These are phyloP conservation scores for Aspergillus affinis DNA, from an alignment of 495 filamentous ascomycete species.

Conservation along the genomic window DNA sequence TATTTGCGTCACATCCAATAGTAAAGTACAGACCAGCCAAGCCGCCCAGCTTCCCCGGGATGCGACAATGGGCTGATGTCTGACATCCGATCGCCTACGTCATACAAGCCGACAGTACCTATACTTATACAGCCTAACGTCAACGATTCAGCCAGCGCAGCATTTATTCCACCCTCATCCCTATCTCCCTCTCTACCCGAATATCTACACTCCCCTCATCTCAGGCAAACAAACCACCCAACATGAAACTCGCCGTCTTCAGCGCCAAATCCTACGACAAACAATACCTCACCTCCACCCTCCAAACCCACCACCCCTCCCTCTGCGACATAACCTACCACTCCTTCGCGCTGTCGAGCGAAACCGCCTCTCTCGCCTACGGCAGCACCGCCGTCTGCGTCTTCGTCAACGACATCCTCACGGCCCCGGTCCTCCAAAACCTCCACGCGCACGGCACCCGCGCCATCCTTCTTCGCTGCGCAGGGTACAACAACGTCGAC, in stretches of 20 bases:
- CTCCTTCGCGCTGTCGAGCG: conserved; percentile 52
- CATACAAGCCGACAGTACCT: no score
- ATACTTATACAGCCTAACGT: no score
- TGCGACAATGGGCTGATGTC: no score
- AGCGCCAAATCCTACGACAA: conserved; percentile 63
- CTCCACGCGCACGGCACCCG: conserved; percentile 50
- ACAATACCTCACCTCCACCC: conserved; percentile 43
- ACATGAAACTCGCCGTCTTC: conserved; percentile 62
- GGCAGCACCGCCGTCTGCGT: conserved; percentile 62
- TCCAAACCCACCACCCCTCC: conserved; percentile 19
- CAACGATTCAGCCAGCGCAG: no score
- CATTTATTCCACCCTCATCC: no score
- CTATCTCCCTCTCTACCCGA: no score
- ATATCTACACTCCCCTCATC: no score
- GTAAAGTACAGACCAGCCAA: no score
- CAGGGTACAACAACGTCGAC: conserved; percentile 70
- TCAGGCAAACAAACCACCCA: conserved; percentile 1
- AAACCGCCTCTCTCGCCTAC: conserved; percentile 56
- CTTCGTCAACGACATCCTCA: conserved; percentile 67
- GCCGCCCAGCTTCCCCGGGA: no score
- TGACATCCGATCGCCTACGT: no score
- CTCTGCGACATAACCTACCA: conserved; percentile 50
- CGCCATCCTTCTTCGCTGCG: conserved; percentile 65
- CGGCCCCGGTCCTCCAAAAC: conserved; percentile 48
- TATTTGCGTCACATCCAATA: no score